These are phyloP conservation scores for Limnanthes douglasii DNA, from an alignment of 345 rosid genomes.

Conservation along the genomic window DNA sequence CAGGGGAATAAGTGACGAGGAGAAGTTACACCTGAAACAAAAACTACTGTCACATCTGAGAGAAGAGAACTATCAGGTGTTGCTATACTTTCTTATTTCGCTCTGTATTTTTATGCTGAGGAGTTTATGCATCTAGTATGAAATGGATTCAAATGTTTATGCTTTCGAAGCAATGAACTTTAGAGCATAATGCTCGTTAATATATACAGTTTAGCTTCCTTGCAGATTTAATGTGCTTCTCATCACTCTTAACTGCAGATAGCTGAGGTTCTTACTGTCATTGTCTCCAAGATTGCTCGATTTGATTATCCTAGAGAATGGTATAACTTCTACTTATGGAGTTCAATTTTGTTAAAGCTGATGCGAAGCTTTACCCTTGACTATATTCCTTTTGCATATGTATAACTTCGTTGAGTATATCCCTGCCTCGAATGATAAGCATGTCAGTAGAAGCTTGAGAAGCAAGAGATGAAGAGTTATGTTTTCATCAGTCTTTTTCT, in stretches of 20 bases:
- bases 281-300: slow-evolving; percentile 83
- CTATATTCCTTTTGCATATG: neutral
- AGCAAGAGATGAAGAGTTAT: neutral
- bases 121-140: neutral
- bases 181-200: too few relatives aligned
- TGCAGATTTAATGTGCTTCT: neutral
- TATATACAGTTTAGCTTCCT: too few relatives aligned
- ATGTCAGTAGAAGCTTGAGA: neutral
- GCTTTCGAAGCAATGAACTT: too few relatives aligned
- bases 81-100: slow-evolving; percentile 3
- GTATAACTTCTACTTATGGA: slow-evolving; percentile 12
- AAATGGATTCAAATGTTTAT: too few relatives aligned
- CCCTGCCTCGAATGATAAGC: neutral
- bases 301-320: slow-evolving; percentile 96
- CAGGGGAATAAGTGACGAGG: slow-evolving; percentile 87
- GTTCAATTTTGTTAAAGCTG: neutral
- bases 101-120: neutral
- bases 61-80: slow-evolving; percentile 78
- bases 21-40: slow-evolving; percentile 65
- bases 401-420: neutral
- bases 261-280: slow-evolving; percentile 74
- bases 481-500: too few relatives aligned
- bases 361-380: neutral
- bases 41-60: slow-evolving; percentile 64
- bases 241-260: slow-evolving; percentile 28